Conservation (phyloP, 1,284 basidiomycete species). For the Mrakiaceae sp. region DNA sequence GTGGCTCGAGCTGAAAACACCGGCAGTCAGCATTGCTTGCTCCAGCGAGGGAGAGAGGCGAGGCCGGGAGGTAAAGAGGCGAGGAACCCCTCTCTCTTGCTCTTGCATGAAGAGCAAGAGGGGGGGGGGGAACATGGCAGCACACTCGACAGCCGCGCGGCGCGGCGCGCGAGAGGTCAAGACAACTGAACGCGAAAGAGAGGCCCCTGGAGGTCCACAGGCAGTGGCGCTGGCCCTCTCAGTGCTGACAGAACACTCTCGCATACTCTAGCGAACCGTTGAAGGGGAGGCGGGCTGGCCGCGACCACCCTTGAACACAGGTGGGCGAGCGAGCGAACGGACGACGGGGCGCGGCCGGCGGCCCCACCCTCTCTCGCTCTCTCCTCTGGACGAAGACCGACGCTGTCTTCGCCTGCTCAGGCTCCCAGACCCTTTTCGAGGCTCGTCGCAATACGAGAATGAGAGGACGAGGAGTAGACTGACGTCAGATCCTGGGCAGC, state of each 20-base stretch:
- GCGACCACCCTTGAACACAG: no score
- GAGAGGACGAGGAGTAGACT: no score
- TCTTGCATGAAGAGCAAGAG: background rate
- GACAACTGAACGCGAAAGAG: background rate
- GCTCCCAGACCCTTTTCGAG: no score
- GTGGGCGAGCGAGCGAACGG: no score
- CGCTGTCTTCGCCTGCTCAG: no score
- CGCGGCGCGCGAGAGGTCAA: background rate
- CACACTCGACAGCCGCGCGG: background rate
- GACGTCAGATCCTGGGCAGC: no score
- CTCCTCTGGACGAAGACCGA: no score
- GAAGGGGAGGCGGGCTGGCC: no score
- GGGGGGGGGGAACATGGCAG: background rate
- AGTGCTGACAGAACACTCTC: background rate
- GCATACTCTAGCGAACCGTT: no score
- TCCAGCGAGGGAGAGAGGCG: background rate
- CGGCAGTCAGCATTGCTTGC: background rate
- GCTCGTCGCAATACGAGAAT: no score
- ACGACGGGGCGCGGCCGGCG: no score
- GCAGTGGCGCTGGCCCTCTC: background rate
- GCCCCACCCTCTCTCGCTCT: no score
- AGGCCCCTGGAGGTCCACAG: background rate
- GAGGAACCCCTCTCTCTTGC: background rate
- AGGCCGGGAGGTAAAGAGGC: background rate
- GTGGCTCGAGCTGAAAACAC: constrained; percentile 26